Evolutionary conservation across 352 stramenopile species (phyloP).

Genomic region (Phytophthora capsici): DNA sequence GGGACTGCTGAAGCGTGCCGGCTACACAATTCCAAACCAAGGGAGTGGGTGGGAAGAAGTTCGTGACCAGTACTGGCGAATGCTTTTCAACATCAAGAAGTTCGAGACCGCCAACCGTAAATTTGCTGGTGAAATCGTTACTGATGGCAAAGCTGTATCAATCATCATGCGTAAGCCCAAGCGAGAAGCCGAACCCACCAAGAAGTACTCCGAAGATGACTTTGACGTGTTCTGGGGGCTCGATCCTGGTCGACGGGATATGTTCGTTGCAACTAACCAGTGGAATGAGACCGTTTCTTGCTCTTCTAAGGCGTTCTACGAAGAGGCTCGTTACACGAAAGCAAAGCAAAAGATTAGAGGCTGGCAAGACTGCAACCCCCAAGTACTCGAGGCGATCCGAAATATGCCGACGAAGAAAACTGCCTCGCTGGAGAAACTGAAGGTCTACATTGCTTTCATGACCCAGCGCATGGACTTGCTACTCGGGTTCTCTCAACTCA

Average conservation of each 20-base stretch:
- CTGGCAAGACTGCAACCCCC: too few relatives aligned
- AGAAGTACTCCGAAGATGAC: too few relatives aligned
- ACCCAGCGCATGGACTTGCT: slow-evolving; percentile 6
- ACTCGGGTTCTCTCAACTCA: slow-evolving; percentile 10
- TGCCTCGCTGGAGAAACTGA: not conserved
- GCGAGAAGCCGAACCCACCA: too few relatives aligned
- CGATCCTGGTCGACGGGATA: too few relatives aligned
- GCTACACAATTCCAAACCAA: not conserved
- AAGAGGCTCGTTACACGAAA: slow-evolving; percentile 17
- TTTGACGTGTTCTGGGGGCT: too few relatives aligned
- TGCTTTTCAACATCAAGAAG: too few relatives aligned
- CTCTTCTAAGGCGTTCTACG: slow-evolving; percentile 19
- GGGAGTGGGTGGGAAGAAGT: not conserved
- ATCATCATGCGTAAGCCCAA: slow-evolving; percentile 25
- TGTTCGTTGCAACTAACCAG: slow-evolving; percentile 19
- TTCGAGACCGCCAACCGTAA: not conserved
- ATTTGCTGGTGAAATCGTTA: not conserved
- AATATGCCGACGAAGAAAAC: slow-evolving; percentile 34
- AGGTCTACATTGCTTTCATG: slow-evolving; percentile 19
- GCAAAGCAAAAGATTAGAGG: slow-evolving; percentile 6
- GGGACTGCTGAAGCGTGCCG: slow-evolving; percentile 6
- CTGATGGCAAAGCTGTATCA: slow-evolving; percentile 17
- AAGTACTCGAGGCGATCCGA: slow-evolving; percentile 8
- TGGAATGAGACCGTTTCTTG: slow-evolving; percentile 1
- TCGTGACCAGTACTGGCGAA: too few relatives aligned